Evolutionary conservation across 495 filamentous ascomycete species (phyloP).

Genomic region (Wilcoxina mikolae): DNA sequence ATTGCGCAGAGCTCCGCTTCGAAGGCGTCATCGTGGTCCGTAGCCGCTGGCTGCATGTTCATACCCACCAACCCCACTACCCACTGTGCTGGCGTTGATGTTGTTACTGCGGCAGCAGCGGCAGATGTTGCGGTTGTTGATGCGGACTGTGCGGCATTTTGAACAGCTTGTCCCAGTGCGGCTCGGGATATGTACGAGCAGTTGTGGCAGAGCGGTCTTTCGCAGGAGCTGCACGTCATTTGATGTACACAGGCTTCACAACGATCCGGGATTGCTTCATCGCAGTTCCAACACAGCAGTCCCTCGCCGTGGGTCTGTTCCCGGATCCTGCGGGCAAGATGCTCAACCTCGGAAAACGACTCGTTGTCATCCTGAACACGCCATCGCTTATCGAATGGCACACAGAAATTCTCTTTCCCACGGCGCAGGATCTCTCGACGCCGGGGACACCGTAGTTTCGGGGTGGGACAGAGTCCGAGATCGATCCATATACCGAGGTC

Average conservation of each 20-base stretch:
- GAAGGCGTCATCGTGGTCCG: neutral
- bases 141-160: neutral
- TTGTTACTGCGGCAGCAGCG: neutral
- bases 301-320: conserved; percentile 20
- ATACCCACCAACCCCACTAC: neutral
- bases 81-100: neutral
- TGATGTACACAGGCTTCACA: conserved; percentile 28
- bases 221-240: conserved; percentile 27
- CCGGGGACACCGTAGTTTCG: conserved; percentile 27
- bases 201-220: conserved; percentile 24
- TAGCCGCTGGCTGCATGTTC: neutral
- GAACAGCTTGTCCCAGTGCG: neutral
- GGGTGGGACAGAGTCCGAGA: conserved; percentile 27
- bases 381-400: conserved; percentile 28
- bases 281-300: conserved; percentile 26
- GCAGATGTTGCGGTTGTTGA: neutral
- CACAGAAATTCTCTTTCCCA: conserved; percentile 28
- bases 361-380: conserved; percentile 20
- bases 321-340: conserved; percentile 12
- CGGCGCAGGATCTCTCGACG: conserved; percentile 25
- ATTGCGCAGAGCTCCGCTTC: conserved; percentile 6
- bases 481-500: conserved; percentile 28
- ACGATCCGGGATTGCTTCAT: conserved; percentile 20
- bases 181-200: conserved; percentile 16
- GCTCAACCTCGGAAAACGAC: conserved; percentile 17